Base-by-base conservation (phyloP, 2,329 filamentous ascomycete species). In the Fusarium globosum region DNA sequence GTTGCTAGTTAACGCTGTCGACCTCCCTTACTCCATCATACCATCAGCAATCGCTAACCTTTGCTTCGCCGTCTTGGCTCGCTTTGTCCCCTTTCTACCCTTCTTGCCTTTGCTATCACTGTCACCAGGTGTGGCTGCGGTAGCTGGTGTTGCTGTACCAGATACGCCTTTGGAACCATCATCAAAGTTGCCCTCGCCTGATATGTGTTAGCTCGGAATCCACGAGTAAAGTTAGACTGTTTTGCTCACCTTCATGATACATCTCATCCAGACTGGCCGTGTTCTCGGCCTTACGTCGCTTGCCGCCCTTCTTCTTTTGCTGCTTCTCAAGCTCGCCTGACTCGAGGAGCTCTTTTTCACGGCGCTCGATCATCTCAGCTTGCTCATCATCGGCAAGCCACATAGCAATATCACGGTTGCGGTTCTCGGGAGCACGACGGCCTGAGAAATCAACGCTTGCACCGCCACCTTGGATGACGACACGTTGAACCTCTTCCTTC, bases 321-420 rank as follows among this genome's bases (percentile, higher is more conserved):
- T 91, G 83, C 83, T 91, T 92, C 45, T 91, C 89, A 23, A 86
- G 83, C 79, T 90, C 90, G 70, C 93, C 93, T 71, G 89, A 91
- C 81, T 94, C 93, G 48, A 94, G 87, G 12, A 97, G 85, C 82
- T 98, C 95, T 74, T 94, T 94, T 84, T 98, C 96, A 77, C 95
- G 95, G 73, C 93, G 91, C 84, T 98, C 96, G 79, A 99, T 96
- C 82, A 96, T 89, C 79, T 96, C 96, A 3, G 95, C 96, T 81
- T 98, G 94, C 65, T 98, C 96, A 76, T 98, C 96, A 80, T 99
- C 96, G 23, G 96, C 96, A 72, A 99, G 91, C 96, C 96, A 98
- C 92, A 98, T 93, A 51, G 96, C 96, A 83, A 98, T 98, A 80
- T 99, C 96, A 84, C 97, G 97, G 81, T 97, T 98, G 72, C 95